Conservation (phyloP, 441 rosid species). For the Croton laevigatus region DNA sequence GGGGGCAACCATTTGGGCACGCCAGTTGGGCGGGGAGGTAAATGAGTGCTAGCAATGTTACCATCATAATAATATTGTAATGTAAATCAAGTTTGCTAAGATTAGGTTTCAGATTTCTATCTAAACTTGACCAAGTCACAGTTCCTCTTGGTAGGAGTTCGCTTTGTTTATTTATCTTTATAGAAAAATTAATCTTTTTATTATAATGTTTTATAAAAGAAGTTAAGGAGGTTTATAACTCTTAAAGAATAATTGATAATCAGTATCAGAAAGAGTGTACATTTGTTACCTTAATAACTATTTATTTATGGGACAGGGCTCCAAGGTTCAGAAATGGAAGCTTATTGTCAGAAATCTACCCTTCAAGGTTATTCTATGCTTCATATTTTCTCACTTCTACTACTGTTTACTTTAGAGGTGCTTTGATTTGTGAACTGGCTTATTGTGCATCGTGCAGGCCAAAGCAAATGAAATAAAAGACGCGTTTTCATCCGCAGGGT, state of each 20-base stretch:
- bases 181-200: not conserved
- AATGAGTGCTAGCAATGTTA: slow-evolving; percentile 15
- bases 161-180: not conserved
- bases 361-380: slow-evolving; percentile 57
- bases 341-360: slow-evolving; percentile 88
- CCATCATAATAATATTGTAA: not conserved
- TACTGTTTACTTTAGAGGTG: slow-evolving; percentile 12
- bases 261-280: not conserved
- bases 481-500: slow-evolving; percentile 70
- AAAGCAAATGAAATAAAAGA: slow-evolving; percentile 57
- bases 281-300: not conserved
- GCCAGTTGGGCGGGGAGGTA: slow-evolving; percentile 99
- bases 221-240: slow-evolving; percentile 2
- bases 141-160: not conserved
- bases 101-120: not conserved
- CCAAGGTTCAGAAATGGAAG: slow-evolving; percentile 97
- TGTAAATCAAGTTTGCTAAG: not conserved
- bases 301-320: slow-evolving; percentile 60
- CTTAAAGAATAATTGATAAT: not conserved
- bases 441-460: slow-evolving; percentile 52
- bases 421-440: slow-evolving; percentile 28
- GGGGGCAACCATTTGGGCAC: slow-evolving; percentile 81
- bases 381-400: not conserved
- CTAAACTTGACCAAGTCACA: not conserved
- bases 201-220: not conserved